phyloP scores from a whole-genome alignment of 2,329 filamentous ascomycete species.

The Blastomyces gilchristii region DNA sequence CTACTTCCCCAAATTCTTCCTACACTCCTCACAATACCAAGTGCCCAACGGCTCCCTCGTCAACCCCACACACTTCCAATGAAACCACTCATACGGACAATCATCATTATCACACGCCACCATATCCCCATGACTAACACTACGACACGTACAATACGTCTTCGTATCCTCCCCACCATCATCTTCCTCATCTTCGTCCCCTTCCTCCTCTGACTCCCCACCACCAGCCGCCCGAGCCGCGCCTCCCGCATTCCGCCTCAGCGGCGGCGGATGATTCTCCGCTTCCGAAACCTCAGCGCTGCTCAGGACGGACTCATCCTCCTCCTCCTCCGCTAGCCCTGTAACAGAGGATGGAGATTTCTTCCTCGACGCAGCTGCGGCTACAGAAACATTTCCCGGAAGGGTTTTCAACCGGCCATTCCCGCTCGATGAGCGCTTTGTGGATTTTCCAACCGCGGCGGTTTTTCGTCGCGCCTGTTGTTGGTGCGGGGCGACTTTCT shows the following conservation, averaged over 20 bases:
- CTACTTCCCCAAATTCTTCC: constrained; percentile 31
- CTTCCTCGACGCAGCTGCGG: constrained; percentile 23
- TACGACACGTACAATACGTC: constrained; percentile 56
- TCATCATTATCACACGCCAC: constrained; percentile 56
- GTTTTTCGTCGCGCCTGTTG: constrained; percentile 35
- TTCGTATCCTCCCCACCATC: constrained; percentile 49
- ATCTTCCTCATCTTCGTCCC: constrained; percentile 41
- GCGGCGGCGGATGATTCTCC: constrained; percentile 27
- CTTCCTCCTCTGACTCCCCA: constrained; percentile 30
- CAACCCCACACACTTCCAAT: constrained; percentile 54
- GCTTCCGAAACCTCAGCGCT: constrained; percentile 41
- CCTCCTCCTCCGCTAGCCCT: constrained; percentile 32
- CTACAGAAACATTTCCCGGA: constrained; percentile 11
- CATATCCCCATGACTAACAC: constrained; percentile 57
- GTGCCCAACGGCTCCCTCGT: constrained; percentile 49
- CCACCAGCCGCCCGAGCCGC: constrained; percentile 8
- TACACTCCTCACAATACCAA: constrained; percentile 48
- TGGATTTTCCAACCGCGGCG: constrained; percentile 26
- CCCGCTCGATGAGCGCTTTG: constrained; percentile 35
- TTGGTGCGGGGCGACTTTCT: constrained; percentile 48
- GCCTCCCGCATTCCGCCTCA: constrained; percentile 11
- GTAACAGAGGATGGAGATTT: constrained; percentile 33
- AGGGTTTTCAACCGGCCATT: constrained; percentile 27
- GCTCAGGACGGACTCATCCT: constrained; percentile 47
- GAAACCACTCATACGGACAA: constrained; percentile 58